Evolutionary conservation across 192 early-diverging fungal genomes (phyloP), one percentile per base, ranked within the genome.

Genomic region (Coemansia sp.): DNA sequence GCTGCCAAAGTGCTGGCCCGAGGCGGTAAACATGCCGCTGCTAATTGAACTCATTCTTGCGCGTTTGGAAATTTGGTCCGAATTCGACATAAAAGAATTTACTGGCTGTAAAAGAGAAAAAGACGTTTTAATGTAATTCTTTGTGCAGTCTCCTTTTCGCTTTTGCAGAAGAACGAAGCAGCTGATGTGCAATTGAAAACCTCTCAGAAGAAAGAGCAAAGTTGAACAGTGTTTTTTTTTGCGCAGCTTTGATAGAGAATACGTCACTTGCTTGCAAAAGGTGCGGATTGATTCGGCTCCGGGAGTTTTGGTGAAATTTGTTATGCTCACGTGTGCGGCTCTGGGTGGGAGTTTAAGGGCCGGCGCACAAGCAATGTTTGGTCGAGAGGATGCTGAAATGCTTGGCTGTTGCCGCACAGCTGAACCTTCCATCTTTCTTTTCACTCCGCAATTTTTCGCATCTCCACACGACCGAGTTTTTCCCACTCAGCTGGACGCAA

Each of bases 1-100:
- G 11, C 22, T 54, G 31, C 53, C 53, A 27, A 54, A 54, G 22
- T 54, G 53, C 53, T 54, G 53, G 9, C 53, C 53, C 6, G 46
- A 19, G 2, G 50, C 29, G 2, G 30, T 32, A 6, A 18, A 55
- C n/a, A 55, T 55, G 16, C 35, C 50, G 19, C 50, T 32, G 30
- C 30, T 31, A 31, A 52, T 28, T 52, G 50, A 52, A 52, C 48
- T 65, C 63, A 65, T 65, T 56, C 35, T 65, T 51, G 29, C 54
- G 10, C 63, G 49, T 35, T 65, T 54, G 33, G n/a, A 22, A 18
- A 14, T 40, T 40, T 54, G 53, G 9, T 54, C 28, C 50, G 21
- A 31, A 18, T 6, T 31, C 27, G 50, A 52, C 50, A 52, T 52
- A 31, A 52, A 52, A 24, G 23, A 47, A 32, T 52, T 29, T 30